Evolutionary conservation across 2,329 filamentous ascomycete genomes (phyloP), one percentile per base, ranked within the genome.

Genomic region (Purpureocillium takamizusanense): DNA sequence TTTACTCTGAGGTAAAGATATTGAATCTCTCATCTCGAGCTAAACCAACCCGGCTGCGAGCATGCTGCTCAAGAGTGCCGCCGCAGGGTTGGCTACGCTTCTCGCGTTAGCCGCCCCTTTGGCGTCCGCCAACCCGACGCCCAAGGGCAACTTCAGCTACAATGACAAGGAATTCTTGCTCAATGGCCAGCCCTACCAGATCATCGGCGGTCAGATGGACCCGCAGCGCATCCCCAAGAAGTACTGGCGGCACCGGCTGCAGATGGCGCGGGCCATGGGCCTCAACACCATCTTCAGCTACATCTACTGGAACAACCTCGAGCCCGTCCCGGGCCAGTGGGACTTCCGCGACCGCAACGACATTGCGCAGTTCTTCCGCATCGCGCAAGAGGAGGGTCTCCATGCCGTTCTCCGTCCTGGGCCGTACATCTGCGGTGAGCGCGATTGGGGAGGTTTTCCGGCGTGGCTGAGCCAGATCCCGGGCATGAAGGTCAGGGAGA

Each of bases 251-350:
- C 61, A 72, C 33, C 59, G 69, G 9, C 69, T 81, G 49, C 85
- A 90, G 62, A 92, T 89, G 62, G 86, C 83, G 28, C 83, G 80
- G 59, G 86, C 85, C 14, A 90, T 94, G 86, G 85, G 86, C 40
- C 65, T 90, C 36, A 72, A 77, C 43, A 69, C 77, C 41, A 78
- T 92, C 52, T 70, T 72, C 44, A 62, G 60, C 31, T 73, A 72
- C 46, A 53, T 72, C 4, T 72, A 63, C 48, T 74, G 70, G 70
- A 65, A 73, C 46, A 45, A 67, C 4, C 50, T 72, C 1, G 66
- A 71, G 47, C 65, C 64, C 4, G 45, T 41, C 1, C 60, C 48
- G 7, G 67, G 63, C 0, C 35, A 45, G 11, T 72, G 66, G 62
- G 45, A 54, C 23, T 56, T 50, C 4, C 56, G 51, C 4, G 56